Conservation (phyloP, 176 grass and related monocot species). For the Chloris gayana region DNA sequence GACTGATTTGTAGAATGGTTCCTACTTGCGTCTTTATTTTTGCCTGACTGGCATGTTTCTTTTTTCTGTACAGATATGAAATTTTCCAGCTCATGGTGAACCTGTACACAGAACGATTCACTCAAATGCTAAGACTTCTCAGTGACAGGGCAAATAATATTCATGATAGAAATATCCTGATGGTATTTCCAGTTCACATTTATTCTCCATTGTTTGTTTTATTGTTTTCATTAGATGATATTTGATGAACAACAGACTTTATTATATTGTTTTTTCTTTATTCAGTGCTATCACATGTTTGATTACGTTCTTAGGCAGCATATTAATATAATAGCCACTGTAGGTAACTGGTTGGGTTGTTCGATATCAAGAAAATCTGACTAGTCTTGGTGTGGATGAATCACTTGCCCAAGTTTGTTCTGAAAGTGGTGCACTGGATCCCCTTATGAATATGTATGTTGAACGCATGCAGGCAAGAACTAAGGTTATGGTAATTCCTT, state of each 20-base stretch:
- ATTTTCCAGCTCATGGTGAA: conserved; percentile 99
- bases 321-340: conserved; percentile 40
- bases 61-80: conserved; percentile 77
- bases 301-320: conserved; percentile 26
- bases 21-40: conserved; percentile 21
- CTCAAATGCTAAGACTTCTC: conserved; percentile 96
- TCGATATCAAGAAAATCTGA: conserved; percentile 97
- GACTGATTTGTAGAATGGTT: conserved; percentile 2
- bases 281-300: conserved; percentile 20
- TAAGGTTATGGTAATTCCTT: conserved; percentile 72
- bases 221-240: neutral
- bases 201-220: neutral
- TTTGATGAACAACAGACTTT: neutral
- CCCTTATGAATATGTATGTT: conserved; percentile 99
- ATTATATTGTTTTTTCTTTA: conserved; percentile 24
- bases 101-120: conserved; percentile 93
- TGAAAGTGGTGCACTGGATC: conserved; percentile 98
- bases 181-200: conserved; percentile 57
- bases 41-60: conserved; percentile 34
- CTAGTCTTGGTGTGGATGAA: conserved; percentile 92
- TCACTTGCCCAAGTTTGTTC: conserved; percentile 99
- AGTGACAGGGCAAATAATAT: conserved; percentile 94
- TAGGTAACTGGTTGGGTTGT: conserved; percentile 99
- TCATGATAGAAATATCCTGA: conserved; percentile 97
- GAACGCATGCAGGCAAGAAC: conserved; percentile 97